Evolutionary conservation across 2,329 filamentous ascomycete genomes (phyloP).

Genomic region (Trichoderma harzianum): DNA sequence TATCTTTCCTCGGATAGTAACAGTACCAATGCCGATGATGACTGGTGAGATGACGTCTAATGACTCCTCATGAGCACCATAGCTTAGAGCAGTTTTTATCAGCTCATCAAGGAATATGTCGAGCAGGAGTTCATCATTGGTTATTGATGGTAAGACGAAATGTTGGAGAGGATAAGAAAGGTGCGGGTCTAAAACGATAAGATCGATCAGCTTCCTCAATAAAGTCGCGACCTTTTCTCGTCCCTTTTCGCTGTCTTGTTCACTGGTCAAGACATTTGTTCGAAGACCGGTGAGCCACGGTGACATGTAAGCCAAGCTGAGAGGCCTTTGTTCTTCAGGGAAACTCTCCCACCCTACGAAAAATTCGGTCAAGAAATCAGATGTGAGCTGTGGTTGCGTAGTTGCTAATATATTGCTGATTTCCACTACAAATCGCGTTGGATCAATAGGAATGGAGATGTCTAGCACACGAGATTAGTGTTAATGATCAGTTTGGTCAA

Average conservation of each 20-base stretch:
- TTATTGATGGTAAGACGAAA: conserved; percentile 62
- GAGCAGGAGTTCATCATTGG: conserved; percentile 60
- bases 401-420: conserved; percentile 62
- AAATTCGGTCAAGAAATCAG: conserved; percentile 69
- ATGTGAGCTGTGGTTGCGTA: conserved; percentile 64
- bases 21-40: conserved; percentile 59
- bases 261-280: conserved; percentile 55
- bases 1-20: conserved; percentile 63
- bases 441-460: conserved; percentile 60
- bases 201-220: conserved; percentile 64
- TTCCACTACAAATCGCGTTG: conserved; percentile 61
- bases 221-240: conserved; percentile 62
- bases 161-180: conserved; percentile 61
- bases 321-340: conserved; percentile 61
- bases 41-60: conserved; percentile 61
- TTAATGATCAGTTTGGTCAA: background rate
- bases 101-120: conserved; percentile 67
- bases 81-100: conserved; percentile 58
- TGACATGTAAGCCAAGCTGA: conserved; percentile 67
- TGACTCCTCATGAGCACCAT: conserved; percentile 56
- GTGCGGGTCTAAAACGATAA: conserved; percentile 58
- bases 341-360: conserved; percentile 71
- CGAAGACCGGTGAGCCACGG: conserved; percentile 64
- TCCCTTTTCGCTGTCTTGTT: conserved; percentile 62
- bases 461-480: conserved; percentile 38